Percentiles rank a stretch among this genome's conserved stretches.
Conservation (phyloP, 2,329 filamentous ascomycete species). For the Fusarium albosuccineum region DNA sequence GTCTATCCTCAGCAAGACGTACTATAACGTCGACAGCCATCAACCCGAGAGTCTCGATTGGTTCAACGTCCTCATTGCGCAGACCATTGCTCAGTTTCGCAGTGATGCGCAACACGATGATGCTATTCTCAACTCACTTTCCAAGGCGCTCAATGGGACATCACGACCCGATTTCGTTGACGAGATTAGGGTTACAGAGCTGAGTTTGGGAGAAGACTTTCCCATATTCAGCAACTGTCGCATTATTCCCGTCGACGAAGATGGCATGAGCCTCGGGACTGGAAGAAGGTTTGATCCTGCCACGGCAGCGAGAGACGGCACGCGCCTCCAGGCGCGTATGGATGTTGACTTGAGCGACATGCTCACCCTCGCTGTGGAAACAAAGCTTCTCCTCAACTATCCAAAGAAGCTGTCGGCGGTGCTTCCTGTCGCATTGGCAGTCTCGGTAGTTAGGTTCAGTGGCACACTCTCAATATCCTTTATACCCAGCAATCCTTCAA, state of each 20-base stretch:
- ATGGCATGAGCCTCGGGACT: slow-evolving; percentile 71
- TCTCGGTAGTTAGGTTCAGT: slow-evolving; percentile 93
- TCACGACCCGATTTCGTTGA: slow-evolving; percentile 92
- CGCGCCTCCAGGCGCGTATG: slow-evolving; percentile 91
- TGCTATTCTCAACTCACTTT: slow-evolving; percentile 87
- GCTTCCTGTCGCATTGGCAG: slow-evolving; percentile 89
- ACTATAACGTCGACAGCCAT: slow-evolving; percentile 95
- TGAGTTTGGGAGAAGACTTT: slow-evolving; percentile 95
- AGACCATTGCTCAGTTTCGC: slow-evolving; percentile 95
- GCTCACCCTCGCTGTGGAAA: slow-evolving; percentile 94
- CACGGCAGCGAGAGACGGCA: slow-evolving; percentile 71
- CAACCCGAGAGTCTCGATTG: slow-evolving; percentile 97
- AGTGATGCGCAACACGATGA: slow-evolving; percentile 93
- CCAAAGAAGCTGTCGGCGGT: slow-evolving; percentile 90
- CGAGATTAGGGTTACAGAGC: slow-evolving; percentile 92
- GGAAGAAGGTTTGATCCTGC: slow-evolving; percentile 66
- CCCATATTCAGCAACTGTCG: slow-evolving; percentile 99
- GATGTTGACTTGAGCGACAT: slow-evolving; percentile 97
- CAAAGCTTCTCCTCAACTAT: slow-evolving; percentile 93
- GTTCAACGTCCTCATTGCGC: slow-evolving; percentile 98
- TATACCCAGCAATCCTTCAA: slow-evolving; percentile 79
- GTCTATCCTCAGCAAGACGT: slow-evolving; percentile 95
- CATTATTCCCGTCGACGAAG: slow-evolving; percentile 90
- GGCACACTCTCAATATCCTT: slow-evolving; percentile 95
- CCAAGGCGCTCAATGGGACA: slow-evolving; percentile 86